phyloP scores from a whole-genome alignment of 371 early-diverging fungal genomes.

The Rhizopus arrhizus region DNA sequence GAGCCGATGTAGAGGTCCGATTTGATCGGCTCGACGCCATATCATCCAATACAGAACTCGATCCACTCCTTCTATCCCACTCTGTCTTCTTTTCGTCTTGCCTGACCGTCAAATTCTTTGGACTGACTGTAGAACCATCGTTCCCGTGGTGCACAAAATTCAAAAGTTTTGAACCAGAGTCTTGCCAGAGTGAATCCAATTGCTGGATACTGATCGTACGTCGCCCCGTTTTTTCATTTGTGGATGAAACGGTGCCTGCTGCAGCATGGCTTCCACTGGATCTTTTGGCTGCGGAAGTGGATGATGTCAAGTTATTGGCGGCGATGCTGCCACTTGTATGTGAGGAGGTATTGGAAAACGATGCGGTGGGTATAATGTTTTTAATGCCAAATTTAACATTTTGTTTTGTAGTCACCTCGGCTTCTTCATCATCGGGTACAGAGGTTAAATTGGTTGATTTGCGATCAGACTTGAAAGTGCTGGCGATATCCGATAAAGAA shows the following conservation, averaged over 20 bases:
- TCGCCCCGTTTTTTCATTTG: constrained; percentile 15
- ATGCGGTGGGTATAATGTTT: constrained; percentile 34
- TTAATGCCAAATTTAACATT: constrained; percentile 43
- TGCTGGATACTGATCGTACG: constrained; percentile 53
- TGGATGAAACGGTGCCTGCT: constrained; percentile 8
- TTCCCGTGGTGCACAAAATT: constrained; percentile 44
- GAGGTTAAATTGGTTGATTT: constrained; percentile 35
- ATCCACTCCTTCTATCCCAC: constrained; percentile 24
- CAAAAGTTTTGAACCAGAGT: constrained; percentile 48
- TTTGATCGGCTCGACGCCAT: constrained; percentile 41
- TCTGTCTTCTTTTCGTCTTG: constrained; percentile 28
- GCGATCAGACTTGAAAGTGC: constrained; percentile 35
- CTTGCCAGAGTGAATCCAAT: constrained; percentile 46
- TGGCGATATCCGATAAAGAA: constrained; percentile 40
- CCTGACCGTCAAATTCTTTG: constrained; percentile 2
- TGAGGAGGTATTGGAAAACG: constrained; percentile 35
- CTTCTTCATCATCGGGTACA: constrained; percentile 25
- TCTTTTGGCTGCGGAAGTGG: constrained; percentile 21
- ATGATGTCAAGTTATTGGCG: neutral
- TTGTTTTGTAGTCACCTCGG: constrained; percentile 5
- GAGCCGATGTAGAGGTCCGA: constrained; percentile 41
- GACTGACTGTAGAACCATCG: constrained; percentile 8
- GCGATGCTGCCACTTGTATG: constrained; percentile 18
- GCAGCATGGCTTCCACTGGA: constrained; percentile 9
- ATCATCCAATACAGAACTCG: constrained; percentile 31